Conservation (phyloP, 345 rosid species). For the Dipteronia dyeriana region DNA sequence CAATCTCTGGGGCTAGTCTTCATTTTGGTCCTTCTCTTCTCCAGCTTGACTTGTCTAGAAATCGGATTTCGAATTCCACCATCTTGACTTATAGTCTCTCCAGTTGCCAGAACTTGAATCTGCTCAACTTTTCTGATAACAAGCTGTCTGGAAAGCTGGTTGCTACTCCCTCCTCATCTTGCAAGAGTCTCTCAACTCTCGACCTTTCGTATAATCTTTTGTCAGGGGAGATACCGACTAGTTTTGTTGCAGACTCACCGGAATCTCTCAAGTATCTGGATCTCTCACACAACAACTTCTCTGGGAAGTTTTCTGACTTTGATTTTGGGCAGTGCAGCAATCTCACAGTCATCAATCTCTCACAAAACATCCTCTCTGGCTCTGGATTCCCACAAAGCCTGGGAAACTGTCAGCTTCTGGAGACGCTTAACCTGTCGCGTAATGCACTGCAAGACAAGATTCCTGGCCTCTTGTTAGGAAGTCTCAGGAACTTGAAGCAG, state of each 20-base stretch:
- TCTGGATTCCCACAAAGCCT: conserved; percentile 48
- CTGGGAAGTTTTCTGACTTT: conserved; percentile 54
- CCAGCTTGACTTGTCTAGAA: conserved; percentile 60
- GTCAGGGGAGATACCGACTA: conserved; percentile 57
- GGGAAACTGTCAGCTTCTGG: conserved; percentile 52
- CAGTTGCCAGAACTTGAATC: conserved; percentile 61
- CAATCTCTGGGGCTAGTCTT: conserved; percentile 53
- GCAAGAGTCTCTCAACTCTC: conserved; percentile 52
- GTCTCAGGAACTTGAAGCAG: conserved; percentile 51
- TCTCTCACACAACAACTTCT: conserved; percentile 74
- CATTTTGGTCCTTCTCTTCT: conserved; percentile 45
- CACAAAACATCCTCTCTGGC: conserved; percentile 64
- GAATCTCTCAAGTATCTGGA: conserved; percentile 57
- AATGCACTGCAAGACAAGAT: conserved; percentile 54
- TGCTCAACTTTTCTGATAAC: conserved; percentile 66
- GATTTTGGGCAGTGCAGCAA: conserved; percentile 65
- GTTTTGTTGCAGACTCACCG: conserved; percentile 43
- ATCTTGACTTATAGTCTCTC: conserved; percentile 48
- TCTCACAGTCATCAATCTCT: conserved; percentile 55
- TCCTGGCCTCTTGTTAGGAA: conserved; percentile 61
- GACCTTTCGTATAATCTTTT: conserved; percentile 72
- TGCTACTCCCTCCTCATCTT: conserved; percentile 35
- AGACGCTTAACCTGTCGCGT: conserved; percentile 63
- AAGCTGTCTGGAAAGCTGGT: conserved; percentile 53
- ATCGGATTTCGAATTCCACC: conserved; percentile 47